Evolutionary conservation across 371 early-diverging fungal species (phyloP).

Genomic region (Blastocladiella emersonii): DNA sequence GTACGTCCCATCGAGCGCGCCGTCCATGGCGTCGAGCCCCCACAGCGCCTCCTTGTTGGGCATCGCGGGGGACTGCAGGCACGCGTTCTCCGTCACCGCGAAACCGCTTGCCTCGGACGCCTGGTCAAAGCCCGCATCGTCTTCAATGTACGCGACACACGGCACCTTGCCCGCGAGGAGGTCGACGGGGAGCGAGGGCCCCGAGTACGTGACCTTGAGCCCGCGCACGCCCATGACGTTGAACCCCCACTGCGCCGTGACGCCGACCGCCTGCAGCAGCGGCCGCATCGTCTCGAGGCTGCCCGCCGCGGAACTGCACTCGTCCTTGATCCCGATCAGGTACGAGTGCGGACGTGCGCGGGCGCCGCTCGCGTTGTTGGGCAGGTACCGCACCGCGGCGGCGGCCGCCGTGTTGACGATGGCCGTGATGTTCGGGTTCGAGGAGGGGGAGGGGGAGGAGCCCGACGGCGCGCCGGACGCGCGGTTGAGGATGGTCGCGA

Average conservation of each 20-base stretch:
- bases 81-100: not conserved
- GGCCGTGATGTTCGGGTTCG: no score
- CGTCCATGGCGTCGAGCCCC: slow-evolving; percentile 7
- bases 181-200: not conserved
- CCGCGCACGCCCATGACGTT: not conserved
- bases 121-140: not conserved
- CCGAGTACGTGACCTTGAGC: not conserved
- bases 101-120: no score
- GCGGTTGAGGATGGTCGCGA: no score
- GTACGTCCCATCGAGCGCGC: slow-evolving; percentile 3
- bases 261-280: not conserved
- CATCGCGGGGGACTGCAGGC: not conserved
- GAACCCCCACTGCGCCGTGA: not conserved
- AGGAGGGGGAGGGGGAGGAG: no score
- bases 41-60: not conserved
- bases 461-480: no score
- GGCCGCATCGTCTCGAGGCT: not conserved
- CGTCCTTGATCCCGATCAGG: not conserved
- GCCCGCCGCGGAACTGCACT: not conserved
- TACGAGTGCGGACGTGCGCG: not conserved
- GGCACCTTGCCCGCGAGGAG: not conserved
- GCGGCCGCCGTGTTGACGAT: no score
- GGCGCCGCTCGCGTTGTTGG: no score
- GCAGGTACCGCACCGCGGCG: no score
- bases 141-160: not conserved